Evolutionary conservation across 805 yeast genomes (phyloP).

Genomic region (Trichomonascus vanleenenianus): DNA sequence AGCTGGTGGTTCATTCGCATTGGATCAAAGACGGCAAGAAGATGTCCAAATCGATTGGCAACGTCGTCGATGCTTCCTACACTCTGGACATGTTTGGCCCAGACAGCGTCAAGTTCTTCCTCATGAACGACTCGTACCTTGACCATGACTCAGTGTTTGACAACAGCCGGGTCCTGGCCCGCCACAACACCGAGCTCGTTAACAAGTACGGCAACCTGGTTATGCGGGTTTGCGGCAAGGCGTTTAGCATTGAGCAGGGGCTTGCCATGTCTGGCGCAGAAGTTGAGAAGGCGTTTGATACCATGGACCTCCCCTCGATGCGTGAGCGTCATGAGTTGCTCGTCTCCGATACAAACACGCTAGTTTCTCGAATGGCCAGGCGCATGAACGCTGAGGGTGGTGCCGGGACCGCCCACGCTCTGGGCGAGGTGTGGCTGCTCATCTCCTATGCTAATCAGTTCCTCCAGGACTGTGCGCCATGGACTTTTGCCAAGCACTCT

Average conservation of each 20-base stretch:
- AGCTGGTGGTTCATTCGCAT: conserved; percentile 84
- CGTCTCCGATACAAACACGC: conserved; percentile 26
- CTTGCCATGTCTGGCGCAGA: conserved; percentile 3
- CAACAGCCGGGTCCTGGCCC: conserved; percentile 44
- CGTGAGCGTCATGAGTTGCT: conserved; percentile 21
- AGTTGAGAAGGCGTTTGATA: neutral
- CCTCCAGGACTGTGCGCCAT: conserved; percentile 67
- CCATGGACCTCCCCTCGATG: neutral
- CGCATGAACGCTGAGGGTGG: conserved; percentile 28
- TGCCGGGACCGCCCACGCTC: conserved; percentile 49
- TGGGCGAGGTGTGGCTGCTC: conserved; percentile 51
- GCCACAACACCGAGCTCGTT: conserved; percentile 45
- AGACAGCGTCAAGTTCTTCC: conserved; percentile 54
- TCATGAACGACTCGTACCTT: conserved; percentile 67
- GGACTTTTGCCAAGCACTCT: conserved; percentile 41
- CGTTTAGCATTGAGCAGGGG: conserved; percentile 51
- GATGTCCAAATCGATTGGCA: conserved; percentile 90
- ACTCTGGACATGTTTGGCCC: conserved; percentile 57
- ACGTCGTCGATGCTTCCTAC: conserved; percentile 86
- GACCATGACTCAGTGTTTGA: conserved; percentile 75
- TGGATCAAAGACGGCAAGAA: conserved; percentile 87
- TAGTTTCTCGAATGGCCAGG: conserved; percentile 35
- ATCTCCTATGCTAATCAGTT: conserved; percentile 55
- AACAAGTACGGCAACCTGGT: conserved; percentile 79
- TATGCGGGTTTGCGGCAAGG: conserved; percentile 63